phyloP scores from a whole-genome alignment of 306 rosid genomes.

The Glycyrrhiza uralensis region DNA sequence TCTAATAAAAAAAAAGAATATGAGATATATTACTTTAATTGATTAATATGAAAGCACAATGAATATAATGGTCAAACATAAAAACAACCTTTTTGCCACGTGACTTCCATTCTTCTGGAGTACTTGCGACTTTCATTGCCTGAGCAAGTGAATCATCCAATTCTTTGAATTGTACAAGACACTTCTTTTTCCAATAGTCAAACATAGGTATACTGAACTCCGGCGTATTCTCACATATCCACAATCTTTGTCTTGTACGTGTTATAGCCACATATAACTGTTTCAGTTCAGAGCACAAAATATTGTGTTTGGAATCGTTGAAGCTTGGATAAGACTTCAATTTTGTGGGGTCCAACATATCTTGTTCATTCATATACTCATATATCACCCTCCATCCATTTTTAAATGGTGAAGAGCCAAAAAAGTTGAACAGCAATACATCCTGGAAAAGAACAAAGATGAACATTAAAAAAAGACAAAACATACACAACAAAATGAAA shows the following conservation, averaged over 20 bases:
- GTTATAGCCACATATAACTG: slow-evolving; percentile 74
- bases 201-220: slow-evolving; percentile 50
- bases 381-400: slow-evolving; percentile 74
- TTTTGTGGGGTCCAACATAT: slow-evolving; percentile 38
- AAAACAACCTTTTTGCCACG: slow-evolving; percentile 65
- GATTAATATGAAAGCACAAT: neutral
- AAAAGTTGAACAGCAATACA: slow-evolving; percentile 67
- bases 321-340: slow-evolving; percentile 34
- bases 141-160: slow-evolving; percentile 71
- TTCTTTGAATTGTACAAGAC: slow-evolving; percentile 60
- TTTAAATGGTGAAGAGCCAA: slow-evolving; percentile 59
- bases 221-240: slow-evolving; percentile 61
- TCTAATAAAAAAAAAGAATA: neutral
- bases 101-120: slow-evolving; percentile 68
- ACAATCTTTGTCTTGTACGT: slow-evolving; percentile 70
- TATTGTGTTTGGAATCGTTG: slow-evolving; percentile 55
- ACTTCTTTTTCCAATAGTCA: slow-evolving; percentile 63
- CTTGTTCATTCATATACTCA: slow-evolving; percentile 58
- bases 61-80: neutral
- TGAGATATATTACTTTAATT: neutral
- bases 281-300: slow-evolving; percentile 71
- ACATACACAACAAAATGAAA: neutral
- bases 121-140: slow-evolving; percentile 76
- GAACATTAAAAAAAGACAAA: neutral
- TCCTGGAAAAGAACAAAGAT: slow-evolving; percentile 39